A percentile compares a stretch with the other conserved stretches of the same genome.
Evolutionary conservation across 805 yeast species (phyloP).

Genomic region (Kluyveromyces dobzhanskii): DNA sequence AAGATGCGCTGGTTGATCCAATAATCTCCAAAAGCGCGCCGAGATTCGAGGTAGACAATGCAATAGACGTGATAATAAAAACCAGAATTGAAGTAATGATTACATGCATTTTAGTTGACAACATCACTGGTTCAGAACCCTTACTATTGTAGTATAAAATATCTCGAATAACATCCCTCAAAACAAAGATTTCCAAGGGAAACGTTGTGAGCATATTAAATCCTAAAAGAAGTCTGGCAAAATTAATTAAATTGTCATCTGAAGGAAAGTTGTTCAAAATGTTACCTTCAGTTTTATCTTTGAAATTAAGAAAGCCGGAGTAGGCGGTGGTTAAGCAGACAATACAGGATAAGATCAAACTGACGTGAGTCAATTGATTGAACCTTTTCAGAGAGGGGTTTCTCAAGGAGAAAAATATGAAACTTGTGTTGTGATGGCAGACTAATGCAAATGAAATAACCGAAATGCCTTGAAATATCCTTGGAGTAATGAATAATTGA

Average conservation of each 20-base stretch:
- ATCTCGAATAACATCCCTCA: constrained; percentile 78
- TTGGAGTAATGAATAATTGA: constrained; percentile 48
- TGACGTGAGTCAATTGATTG: constrained; percentile 69
- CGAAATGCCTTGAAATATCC: constrained; percentile 82
- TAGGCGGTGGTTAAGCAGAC: constrained; percentile 74
- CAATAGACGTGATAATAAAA: constrained; percentile 60
- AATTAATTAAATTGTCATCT: constrained; percentile 64
- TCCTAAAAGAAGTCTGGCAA: constrained; percentile 88
- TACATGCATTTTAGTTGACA: constrained; percentile 45
- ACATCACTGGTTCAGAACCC: constrained; percentile 31
- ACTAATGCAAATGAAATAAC: constrained; percentile 93
- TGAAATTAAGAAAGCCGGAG: constrained; percentile 69
- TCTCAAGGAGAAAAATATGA: constrained; percentile 76
- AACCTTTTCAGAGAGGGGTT: constrained; percentile 72
- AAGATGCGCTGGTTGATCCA: constrained; percentile 88
- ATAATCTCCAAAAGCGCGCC: constrained; percentile 85
- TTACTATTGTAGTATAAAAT: constrained; percentile 33
- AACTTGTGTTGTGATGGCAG: constrained; percentile 89
- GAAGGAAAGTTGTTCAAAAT: constrained; percentile 78
- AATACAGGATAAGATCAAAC: constrained; percentile 72
- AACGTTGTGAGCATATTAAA: constrained; percentile 87
- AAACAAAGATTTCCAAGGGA: constrained; percentile 85
- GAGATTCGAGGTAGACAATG: constrained; percentile 75
- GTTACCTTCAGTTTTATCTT: constrained; percentile 75
- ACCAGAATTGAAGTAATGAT: constrained; percentile 59